Conservation (phyloP, 1,139 yeast genomes). For the Schwanniomyces etchellsii region DNA sequence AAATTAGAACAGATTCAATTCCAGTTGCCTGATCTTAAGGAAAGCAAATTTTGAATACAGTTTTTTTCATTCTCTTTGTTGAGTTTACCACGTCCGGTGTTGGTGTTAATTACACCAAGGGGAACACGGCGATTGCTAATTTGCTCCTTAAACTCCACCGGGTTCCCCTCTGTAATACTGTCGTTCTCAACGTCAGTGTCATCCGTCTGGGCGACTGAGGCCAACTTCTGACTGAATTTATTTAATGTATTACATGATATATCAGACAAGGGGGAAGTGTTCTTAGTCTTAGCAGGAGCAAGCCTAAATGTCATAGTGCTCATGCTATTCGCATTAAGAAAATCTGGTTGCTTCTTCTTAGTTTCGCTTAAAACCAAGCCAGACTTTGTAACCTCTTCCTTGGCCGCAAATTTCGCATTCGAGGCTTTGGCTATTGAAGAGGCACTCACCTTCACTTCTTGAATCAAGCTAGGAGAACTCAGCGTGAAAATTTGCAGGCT, state of each 20-base stretch:
- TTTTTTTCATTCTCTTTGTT: slow-evolving; percentile 19
- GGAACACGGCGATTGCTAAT: slow-evolving; percentile 1
- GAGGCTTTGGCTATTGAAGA: not conserved
- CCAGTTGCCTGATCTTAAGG: slow-evolving; percentile 39
- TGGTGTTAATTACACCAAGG: slow-evolving; percentile 6
- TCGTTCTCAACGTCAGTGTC: slow-evolving; percentile 12
- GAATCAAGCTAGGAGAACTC: slow-evolving; percentile 19
- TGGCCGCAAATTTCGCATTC: slow-evolving; percentile 5
- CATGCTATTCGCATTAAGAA: slow-evolving; percentile 25
- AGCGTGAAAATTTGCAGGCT: slow-evolving; percentile 24
- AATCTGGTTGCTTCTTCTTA: slow-evolving; percentile 34
- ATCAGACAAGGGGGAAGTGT: not conserved
- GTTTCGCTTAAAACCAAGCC: slow-evolving; percentile 28
- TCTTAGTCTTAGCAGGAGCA: slow-evolving; percentile 17
- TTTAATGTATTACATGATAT: not conserved
- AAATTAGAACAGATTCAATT: slow-evolving; percentile 11
- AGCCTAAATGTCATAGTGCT: slow-evolving; percentile 40
- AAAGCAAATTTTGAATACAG: slow-evolving; percentile 37
- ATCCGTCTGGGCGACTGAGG: slow-evolving; percentile 6
- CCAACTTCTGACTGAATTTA: slow-evolving; percentile 10
- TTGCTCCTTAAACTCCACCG: not conserved
- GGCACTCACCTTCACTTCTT: slow-evolving; percentile 18
- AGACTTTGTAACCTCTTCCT: slow-evolving; percentile 6
- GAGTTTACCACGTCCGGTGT: slow-evolving; percentile 6
- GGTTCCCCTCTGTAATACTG: slow-evolving; percentile 5